phyloP scores from a whole-genome alignment of 176 grass and related monocot species.

The Musa troglodytarum region DNA sequence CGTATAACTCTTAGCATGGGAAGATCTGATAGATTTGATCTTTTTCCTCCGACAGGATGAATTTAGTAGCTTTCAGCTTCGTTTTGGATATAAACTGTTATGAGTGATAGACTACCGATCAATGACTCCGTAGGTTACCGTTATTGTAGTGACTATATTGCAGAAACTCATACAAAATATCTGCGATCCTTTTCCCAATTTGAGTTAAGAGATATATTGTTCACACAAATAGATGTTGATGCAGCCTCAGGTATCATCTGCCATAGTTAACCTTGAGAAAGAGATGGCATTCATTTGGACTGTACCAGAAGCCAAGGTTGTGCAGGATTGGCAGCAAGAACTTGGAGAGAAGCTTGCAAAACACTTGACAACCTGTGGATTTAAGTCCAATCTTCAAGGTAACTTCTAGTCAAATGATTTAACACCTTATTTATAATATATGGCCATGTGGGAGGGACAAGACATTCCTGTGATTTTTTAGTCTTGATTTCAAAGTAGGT shows the following conservation, averaged over 20 bases:
- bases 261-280: slow-evolving; percentile 60
- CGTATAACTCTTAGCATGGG: background rate
- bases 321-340: slow-evolving; percentile 58
- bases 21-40: slow-evolving; percentile 2
- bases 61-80: too few relatives aligned
- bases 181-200: background rate
- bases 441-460: background rate
- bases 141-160: too few relatives aligned
- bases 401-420: background rate
- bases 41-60: background rate
- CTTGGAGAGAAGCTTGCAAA: slow-evolving; percentile 65
- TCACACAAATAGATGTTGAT: background rate
- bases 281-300: slow-evolving; percentile 48
- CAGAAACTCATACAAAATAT: too few relatives aligned
- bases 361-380: slow-evolving; percentile 79
- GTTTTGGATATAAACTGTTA: too few relatives aligned
- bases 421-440: background rate
- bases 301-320: slow-evolving; percentile 37
- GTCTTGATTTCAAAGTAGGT: background rate
- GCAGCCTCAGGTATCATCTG: slow-evolving; percentile 60
- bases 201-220: background rate
- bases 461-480: background rate
- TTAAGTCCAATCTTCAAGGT: slow-evolving; percentile 58
- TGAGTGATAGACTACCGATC: too few relatives aligned
- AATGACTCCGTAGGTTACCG: too few relatives aligned